A percentile compares a stretch with the other conserved stretches of the same genome.
phyloP scores from a whole-genome alignment of 179 eudicot species.

The Silene coronaria region DNA sequence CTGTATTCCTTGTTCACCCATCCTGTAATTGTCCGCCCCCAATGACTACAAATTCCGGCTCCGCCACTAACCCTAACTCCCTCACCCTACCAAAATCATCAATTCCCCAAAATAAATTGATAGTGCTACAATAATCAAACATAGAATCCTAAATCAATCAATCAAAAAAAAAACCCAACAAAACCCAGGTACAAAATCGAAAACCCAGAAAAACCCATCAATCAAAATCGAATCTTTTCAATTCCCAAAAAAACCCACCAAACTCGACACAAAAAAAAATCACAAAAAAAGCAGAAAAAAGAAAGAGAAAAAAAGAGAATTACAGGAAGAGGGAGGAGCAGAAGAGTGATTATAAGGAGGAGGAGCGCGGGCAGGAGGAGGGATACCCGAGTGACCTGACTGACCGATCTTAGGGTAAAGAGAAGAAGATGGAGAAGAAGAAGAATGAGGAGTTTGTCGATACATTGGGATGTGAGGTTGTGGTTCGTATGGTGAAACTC shows the following conservation, averaged over 20 bases:
- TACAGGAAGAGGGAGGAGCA: conserved; percentile 44
- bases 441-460: conserved; percentile 25
- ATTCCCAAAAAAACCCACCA: not conserved
- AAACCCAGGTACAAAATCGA: not conserved
- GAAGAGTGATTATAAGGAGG: conserved; percentile 45
- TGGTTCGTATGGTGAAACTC: conserved; percentile 36
- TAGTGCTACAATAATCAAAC: conserved; percentile 3
- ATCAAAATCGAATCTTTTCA: not conserved
- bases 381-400: conserved; percentile 42
- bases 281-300: not conserved
- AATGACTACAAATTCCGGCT: too few relatives aligned
- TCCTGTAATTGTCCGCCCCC: too few relatives aligned
- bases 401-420: conserved; percentile 70
- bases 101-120: not conserved
- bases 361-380: conserved; percentile 42
- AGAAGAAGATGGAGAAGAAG: conserved; percentile 34
- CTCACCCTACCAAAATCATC: not conserved
- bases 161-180: not conserved
- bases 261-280: not conserved
- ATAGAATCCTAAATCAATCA: not conserved
- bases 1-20: too few relatives aligned
- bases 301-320: conserved; percentile 8
- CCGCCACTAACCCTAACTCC: not conserved
- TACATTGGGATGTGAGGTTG: conserved; percentile 33
- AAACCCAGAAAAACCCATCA: conserved; percentile 14